phyloP scores from a whole-genome alignment of 129 eudicot species.

The Flaveria robusta region DNA sequence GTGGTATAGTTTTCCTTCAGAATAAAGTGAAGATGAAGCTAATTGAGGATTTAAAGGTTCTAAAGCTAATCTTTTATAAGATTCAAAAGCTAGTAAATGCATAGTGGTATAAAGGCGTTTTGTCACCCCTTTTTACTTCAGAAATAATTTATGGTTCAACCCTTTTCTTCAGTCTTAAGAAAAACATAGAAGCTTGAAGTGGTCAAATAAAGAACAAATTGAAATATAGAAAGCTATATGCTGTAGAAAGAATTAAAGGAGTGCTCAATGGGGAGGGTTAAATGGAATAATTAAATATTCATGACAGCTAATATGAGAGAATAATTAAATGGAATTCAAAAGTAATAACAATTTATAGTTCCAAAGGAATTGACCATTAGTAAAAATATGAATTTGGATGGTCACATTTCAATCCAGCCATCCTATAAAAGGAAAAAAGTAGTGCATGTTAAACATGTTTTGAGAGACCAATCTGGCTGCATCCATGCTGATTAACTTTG shows the following conservation, averaged over 20 bases:
- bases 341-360: conserved; percentile 9
- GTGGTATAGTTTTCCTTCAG: not conserved
- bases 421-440: not conserved
- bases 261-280: not conserved
- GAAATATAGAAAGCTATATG: not conserved
- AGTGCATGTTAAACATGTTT: not conserved
- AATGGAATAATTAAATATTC: not conserved
- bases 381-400: conserved; percentile 20
- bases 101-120: not conserved
- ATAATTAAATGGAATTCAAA: conserved; percentile 16
- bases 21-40: conserved; percentile 18
- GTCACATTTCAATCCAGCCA: conserved; percentile 13
- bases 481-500: not conserved
- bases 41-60: conserved; percentile 1
- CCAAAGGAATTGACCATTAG: conserved; percentile 26
- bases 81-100: conserved; percentile 11
- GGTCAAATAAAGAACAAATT: conserved; percentile 16
- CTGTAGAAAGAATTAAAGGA: not conserved
- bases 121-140: conserved; percentile 16
- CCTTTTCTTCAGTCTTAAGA: conserved; percentile 19
- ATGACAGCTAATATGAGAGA: conserved; percentile 26
- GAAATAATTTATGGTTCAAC: not conserved
- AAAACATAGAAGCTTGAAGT: conserved; percentile 4
- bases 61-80: conserved; percentile 1
- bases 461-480: not conserved